phyloP scores from a whole-genome alignment of 768 basidiomycete species.

The Erythrobasidium yunnanense region DNA sequence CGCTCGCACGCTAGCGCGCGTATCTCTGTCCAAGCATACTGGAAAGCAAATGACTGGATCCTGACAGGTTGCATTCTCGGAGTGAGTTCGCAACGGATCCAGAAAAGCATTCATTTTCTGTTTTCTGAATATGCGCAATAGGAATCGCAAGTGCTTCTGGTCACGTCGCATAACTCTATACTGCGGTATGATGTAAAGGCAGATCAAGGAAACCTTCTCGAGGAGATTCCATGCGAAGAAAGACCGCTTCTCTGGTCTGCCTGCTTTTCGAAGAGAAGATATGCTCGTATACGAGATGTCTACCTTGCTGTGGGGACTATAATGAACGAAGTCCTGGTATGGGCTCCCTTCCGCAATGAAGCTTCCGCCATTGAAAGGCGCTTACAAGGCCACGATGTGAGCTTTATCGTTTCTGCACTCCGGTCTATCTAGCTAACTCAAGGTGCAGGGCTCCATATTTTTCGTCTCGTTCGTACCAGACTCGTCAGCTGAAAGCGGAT shows the following conservation, averaged over 20 bases:
- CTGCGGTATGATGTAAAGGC: background rate
- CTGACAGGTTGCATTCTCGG: background rate
- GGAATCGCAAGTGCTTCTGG: background rate
- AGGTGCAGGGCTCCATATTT: constrained; percentile 13
- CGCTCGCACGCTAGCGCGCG: background rate
- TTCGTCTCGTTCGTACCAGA: constrained; percentile 10
- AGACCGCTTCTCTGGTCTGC: constrained; percentile 22
- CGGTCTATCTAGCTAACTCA: background rate
- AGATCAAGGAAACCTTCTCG: background rate
- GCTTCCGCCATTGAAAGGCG: constrained; percentile 9
- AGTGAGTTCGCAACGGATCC: background rate
- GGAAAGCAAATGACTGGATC: constrained; percentile 12
- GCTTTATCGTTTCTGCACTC: background rate
- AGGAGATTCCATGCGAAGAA: background rate
- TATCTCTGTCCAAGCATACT: background rate
- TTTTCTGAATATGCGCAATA: background rate
- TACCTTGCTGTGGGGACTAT: constrained; percentile 18
- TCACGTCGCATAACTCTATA: constrained; percentile 17
- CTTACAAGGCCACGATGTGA: background rate
- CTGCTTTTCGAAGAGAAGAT: background rate
- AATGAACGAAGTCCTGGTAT: constrained; percentile 19
- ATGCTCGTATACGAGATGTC: background rate
- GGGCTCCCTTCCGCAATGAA: constrained; percentile 3
- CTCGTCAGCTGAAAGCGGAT: background rate
- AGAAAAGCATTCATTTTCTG: background rate